Evolutionary conservation across 1,139 yeast species (phyloP).

Genomic region (Nakaseomyces uthaithaninus): DNA sequence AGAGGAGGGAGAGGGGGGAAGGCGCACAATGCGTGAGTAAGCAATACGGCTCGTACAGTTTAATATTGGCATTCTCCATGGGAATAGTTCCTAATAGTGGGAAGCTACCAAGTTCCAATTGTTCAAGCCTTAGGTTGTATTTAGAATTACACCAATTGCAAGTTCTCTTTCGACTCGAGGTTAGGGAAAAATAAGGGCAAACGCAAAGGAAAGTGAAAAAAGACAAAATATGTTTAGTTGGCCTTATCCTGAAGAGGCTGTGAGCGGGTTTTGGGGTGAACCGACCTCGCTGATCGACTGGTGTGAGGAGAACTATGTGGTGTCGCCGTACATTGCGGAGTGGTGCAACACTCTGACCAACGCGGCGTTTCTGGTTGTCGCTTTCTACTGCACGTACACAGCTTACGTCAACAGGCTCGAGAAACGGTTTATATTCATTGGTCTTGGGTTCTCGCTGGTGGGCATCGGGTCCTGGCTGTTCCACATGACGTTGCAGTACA

Average conservation of each 20-base stretch:
- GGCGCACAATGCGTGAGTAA: too few relatives aligned
- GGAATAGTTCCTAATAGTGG: too few relatives aligned
- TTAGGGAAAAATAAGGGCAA: too few relatives aligned
- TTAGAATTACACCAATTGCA: too few relatives aligned
- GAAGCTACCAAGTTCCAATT: too few relatives aligned
- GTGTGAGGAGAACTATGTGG: conserved; percentile 92
- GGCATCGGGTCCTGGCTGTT: conserved; percentile 91
- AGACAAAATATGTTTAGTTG: conserved; percentile 13
- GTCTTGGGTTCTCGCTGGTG: conserved; percentile 76
- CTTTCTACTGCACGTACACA: conserved; percentile 54
- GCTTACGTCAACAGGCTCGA: conserved; percentile 56
- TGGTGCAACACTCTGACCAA: conserved; percentile 75
- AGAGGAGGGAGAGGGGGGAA: too few relatives aligned
- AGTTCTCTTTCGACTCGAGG: too few relatives aligned
- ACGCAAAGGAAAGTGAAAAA: conserved; percentile 1
- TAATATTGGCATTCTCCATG: too few relatives aligned
- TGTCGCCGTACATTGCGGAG: conserved; percentile 72
- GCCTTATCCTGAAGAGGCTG: conserved; percentile 31
- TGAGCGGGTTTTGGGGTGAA: conserved; percentile 31
- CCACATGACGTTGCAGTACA: conserved; percentile 86
- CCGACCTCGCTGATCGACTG: conserved; percentile 70
- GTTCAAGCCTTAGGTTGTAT: too few relatives aligned
- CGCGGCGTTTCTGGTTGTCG: conserved; percentile 56
- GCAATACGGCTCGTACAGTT: too few relatives aligned
- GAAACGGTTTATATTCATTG: conserved; percentile 56